Percentiles rank a stretch among this genome's conserved stretches.
These are phyloP conservation scores for Neonectria sp. DNA, from an alignment of 2,329 filamentous ascomycete genomes.

Conservation along the genomic window DNA sequence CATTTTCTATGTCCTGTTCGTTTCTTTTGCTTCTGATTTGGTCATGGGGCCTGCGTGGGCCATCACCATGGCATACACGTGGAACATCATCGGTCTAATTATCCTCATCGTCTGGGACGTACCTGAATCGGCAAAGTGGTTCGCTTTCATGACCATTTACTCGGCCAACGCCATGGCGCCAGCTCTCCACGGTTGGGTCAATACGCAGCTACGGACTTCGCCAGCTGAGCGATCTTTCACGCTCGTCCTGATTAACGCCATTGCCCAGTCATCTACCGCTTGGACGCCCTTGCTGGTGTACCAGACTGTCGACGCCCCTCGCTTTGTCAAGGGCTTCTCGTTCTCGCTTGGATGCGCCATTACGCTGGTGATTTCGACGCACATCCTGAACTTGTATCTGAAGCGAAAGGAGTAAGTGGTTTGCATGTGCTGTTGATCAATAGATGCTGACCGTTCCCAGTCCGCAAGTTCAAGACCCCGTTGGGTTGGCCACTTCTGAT, in stretches of 20 bases:
- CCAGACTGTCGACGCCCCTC: constrained; percentile 58
- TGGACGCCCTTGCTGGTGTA: constrained; percentile 69
- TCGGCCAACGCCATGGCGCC: constrained; percentile 66
- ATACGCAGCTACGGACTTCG: constrained; percentile 62
- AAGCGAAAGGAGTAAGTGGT: constrained; percentile 18
- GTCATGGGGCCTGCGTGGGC: constrained; percentile 67
- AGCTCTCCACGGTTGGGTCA: constrained; percentile 71
- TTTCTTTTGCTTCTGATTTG: constrained; percentile 70
- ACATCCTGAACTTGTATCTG: constrained; percentile 17
- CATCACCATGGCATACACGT: constrained; percentile 65
- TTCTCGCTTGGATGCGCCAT: constrained; percentile 18
- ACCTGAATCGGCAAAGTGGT: constrained; percentile 57
- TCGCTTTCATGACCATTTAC: constrained; percentile 62
- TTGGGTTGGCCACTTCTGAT: not conserved
- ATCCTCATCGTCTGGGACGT: constrained; percentile 71
- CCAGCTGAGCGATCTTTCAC: constrained; percentile 64
- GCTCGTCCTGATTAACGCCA: constrained; percentile 65
- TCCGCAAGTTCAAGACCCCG: constrained; percentile 15
- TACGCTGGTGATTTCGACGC: constrained; percentile 7
- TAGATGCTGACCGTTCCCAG: not conserved
- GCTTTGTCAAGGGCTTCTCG: constrained; percentile 58
- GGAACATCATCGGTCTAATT: constrained; percentile 68
- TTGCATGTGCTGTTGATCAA: not conserved
- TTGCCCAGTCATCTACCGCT: constrained; percentile 67
- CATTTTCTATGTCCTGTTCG: constrained; percentile 68